These are phyloP conservation scores for Aurantiochytrium sp. DNA, from an alignment of 108 stramenopile genomes.

Conservation along the genomic window DNA sequence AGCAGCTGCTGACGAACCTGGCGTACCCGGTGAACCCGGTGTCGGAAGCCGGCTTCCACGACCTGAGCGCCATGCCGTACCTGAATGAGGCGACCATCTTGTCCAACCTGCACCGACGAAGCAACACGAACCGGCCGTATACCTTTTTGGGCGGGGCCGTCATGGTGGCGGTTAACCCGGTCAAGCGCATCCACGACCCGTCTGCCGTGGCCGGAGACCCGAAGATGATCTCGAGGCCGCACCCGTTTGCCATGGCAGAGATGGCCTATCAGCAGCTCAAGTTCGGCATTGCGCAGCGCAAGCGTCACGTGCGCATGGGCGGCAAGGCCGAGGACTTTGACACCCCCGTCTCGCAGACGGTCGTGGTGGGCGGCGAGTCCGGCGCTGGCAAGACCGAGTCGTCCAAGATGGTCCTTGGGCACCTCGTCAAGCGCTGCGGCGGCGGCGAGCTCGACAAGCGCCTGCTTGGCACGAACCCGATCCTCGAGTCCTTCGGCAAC, in stretches of 20 bases:
- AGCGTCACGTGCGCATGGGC: background rate
- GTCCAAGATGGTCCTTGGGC: background rate
- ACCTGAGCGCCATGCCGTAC: constrained; percentile 19
- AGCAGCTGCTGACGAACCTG: background rate
- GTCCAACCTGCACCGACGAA: constrained; percentile 16
- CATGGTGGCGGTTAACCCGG: constrained; percentile 40
- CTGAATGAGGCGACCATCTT: constrained; percentile 39
- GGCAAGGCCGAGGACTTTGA: background rate
- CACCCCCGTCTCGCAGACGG: background rate
- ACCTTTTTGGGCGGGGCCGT: constrained; percentile 35
- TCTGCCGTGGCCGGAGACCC: background rate
- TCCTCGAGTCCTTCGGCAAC: constrained; percentile 38
- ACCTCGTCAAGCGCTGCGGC: background rate
- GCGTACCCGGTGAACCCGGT: background rate
- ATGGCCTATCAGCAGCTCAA: background rate
- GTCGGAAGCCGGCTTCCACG: background rate
- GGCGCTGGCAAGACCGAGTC: constrained; percentile 33
- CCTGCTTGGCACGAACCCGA: constrained; percentile 11
- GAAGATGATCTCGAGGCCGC: background rate
- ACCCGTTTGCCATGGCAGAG: background rate
- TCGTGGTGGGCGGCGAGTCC: constrained; percentile 29
- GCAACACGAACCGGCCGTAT: background rate
- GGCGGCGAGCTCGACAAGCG: constrained; percentile 26
- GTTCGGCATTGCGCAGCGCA: background rate
- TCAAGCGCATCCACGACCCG: background rate